Evolutionary conservation across 345 rosid genomes (phyloP).

Genomic region (Lumnitzera racemosa): DNA sequence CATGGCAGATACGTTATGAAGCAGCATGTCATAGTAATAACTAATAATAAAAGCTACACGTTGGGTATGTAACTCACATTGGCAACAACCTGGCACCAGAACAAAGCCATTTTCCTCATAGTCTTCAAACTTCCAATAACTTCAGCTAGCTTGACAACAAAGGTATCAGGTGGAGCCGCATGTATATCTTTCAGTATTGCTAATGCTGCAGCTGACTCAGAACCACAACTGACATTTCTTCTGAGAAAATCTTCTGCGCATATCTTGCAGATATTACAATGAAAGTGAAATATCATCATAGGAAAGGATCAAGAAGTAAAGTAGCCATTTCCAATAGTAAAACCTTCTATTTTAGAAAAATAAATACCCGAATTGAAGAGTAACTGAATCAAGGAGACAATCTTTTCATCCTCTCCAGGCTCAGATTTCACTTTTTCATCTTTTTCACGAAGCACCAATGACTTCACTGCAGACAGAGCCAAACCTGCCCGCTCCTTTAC

Average conservation of each 20-base stretch:
- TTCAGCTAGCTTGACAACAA: slow-evolving; percentile 82
- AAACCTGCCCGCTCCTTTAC: slow-evolving; percentile 68
- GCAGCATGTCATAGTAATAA: no score
- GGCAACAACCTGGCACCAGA: slow-evolving; percentile 76
- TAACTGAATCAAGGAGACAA: slow-evolving; percentile 37
- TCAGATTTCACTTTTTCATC: slow-evolving; percentile 54
- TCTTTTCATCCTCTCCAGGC: slow-evolving; percentile 61
- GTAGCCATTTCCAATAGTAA: not conserved
- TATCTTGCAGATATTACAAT: slow-evolving; percentile 68
- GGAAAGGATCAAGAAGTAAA: slow-evolving; percentile 15
- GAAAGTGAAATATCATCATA: slow-evolving; percentile 48
- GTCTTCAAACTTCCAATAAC: slow-evolving; percentile 85
- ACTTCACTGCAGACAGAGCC: slow-evolving; percentile 84
- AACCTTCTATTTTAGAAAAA: slow-evolving; percentile 3
- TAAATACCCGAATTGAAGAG: slow-evolving; percentile 65
- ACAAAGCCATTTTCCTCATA: slow-evolving; percentile 62
- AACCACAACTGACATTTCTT: slow-evolving; percentile 50
- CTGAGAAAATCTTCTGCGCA: slow-evolving; percentile 76
- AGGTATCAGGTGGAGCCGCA: slow-evolving; percentile 73
- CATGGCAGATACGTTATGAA: no score
- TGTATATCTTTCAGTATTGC: slow-evolving; percentile 70
- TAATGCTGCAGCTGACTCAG: slow-evolving; percentile 26
- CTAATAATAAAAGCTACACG: not conserved
- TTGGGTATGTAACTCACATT: slow-evolving; percentile 51
- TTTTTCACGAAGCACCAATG: slow-evolving; percentile 85